Conservation (phyloP, 78 protist species). For the Anaeramoeba flamelloides region DNA sequence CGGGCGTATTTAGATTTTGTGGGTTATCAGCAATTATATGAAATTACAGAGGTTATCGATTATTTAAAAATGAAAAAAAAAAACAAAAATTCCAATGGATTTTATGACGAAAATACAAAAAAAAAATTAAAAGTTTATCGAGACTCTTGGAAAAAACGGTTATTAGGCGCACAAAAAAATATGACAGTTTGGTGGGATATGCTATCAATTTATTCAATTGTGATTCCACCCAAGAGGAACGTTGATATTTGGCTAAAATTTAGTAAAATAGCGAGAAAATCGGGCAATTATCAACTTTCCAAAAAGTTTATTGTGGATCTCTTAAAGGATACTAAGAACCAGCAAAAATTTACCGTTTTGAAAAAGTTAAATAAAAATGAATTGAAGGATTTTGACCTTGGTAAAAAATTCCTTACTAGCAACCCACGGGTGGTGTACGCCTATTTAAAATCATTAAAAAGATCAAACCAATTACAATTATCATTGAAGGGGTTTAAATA, state of each 20-base stretch:
- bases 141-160: not conserved
- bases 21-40: constrained; percentile 46
- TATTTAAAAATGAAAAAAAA: constrained; percentile 2
- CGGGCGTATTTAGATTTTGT: constrained; percentile 55
- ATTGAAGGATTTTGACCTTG: too few species aligned
- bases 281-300: too few species aligned
- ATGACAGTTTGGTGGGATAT: constrained; percentile 11
- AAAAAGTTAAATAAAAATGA: too few species aligned
- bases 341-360: too few species aligned
- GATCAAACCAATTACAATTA: too few species aligned
- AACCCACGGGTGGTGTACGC: too few species aligned
- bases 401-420: too few species aligned
- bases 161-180: constrained; percentile 6
- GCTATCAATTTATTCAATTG: constrained; percentile 12
- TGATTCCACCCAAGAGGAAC: constrained; percentile 7
- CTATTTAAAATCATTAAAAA: too few species aligned
- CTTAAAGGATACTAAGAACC: too few species aligned
- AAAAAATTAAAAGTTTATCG: constrained; percentile 36
- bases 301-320: too few species aligned
- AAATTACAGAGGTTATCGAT: constrained; percentile 58
- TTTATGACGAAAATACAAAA: constrained; percentile 11
- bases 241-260: constrained; percentile 23
- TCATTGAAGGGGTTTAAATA: too few species aligned
- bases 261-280: constrained; percentile 32
- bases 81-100: too few species aligned